Base-by-base conservation (phyloP, 192 early-diverging fungal genomes). In the Lobosporangium transversale region DNA sequence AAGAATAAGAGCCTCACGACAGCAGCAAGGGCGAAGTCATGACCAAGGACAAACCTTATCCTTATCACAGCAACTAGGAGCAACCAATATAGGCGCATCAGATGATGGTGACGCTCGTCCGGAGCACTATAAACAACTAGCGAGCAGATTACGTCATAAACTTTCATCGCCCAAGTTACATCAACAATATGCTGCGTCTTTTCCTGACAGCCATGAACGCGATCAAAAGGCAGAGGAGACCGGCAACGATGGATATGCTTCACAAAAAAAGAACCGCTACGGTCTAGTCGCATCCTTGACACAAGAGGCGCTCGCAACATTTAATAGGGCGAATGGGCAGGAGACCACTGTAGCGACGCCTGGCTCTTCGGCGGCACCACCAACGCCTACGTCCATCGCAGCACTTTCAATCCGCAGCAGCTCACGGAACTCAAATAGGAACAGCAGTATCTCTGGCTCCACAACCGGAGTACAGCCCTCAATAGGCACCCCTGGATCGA, bases 341-440 rank as follows among this genome's bases (percentile, higher is more conserved):
- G 60, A 52, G 10, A 18, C 23, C 4, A 44, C 6, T 20, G 18
- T 44, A 12, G 23, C 17, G 35, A 58, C 29, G 14, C 12, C 67
- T 10, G 33, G 54, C 8, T 56, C 54, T 8, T 11, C 30, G 10
- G 58, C 62, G 20, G 42, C 23, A 7, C 55, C 62, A 15, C 70
- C 62, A 1, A 48, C 70, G 3, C 62, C 62, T 5, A 51, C 70
- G 21, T 74, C 70, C 1, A 36, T 74, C 24, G 62, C 62, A 10
- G 70, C 62, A 7, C 57, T 74, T 14, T 74, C 62, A 0, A 74
- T 74, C 32, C 55, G 70, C 15, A 65, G 70, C 42, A 60, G 32
- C 20, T 74, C 70, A 0, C 62, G 70, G 8, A 63, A 49, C 35
- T 71, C 69, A 8, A 58, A 58, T 33, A 45, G 47, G 9, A 53